Evolutionary conservation across 352 stramenopile genomes (phyloP).

Genomic region (Phytophthora constricta): DNA sequence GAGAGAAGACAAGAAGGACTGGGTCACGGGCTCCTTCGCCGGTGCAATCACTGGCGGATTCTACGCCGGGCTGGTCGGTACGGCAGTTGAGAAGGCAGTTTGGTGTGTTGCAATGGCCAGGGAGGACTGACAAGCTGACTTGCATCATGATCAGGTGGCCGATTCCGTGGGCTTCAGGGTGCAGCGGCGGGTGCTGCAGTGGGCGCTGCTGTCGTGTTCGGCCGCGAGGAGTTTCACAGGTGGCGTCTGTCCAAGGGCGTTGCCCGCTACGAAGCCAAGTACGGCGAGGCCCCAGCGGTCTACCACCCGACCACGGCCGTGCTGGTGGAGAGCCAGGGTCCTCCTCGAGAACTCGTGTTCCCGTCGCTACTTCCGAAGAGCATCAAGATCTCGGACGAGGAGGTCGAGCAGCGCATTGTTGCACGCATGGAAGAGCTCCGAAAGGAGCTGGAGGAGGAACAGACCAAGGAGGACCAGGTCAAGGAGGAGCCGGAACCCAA

Average conservation of each 20-base stretch:
- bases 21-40: constrained; percentile 58
- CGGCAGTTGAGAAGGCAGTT: constrained; percentile 17
- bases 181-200: constrained; percentile 62
- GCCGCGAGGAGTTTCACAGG: constrained; percentile 73
- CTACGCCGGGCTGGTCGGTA: constrained; percentile 73
- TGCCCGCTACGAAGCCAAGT: constrained; percentile 84
- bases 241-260: constrained; percentile 80
- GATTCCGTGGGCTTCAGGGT: constrained; percentile 72
- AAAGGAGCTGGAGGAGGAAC: constrained; percentile 36
- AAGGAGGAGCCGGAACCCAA: too few relatives aligned
- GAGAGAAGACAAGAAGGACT: constrained; percentile 58
- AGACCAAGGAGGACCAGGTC: constrained; percentile 22
- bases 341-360: constrained; percentile 61
- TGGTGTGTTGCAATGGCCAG: constrained; percentile 1
- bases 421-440: constrained; percentile 76
- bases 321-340: constrained; percentile 69
- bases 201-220: constrained; percentile 67
- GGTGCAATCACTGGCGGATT: constrained; percentile 77
- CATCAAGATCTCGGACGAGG: constrained; percentile 74
- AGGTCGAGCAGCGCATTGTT: constrained; percentile 81
- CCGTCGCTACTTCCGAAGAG: constrained; percentile 75
- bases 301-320: constrained; percentile 71
- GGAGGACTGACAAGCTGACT: too few relatives aligned
- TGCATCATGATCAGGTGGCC: constrained; percentile 53
- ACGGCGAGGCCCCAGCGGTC: constrained; percentile 61